Evolutionary conservation across 2,329 filamentous ascomycete genomes (phyloP), one percentile per base, ranked within the genome.

Genomic region (Cercospora sojina): DNA sequence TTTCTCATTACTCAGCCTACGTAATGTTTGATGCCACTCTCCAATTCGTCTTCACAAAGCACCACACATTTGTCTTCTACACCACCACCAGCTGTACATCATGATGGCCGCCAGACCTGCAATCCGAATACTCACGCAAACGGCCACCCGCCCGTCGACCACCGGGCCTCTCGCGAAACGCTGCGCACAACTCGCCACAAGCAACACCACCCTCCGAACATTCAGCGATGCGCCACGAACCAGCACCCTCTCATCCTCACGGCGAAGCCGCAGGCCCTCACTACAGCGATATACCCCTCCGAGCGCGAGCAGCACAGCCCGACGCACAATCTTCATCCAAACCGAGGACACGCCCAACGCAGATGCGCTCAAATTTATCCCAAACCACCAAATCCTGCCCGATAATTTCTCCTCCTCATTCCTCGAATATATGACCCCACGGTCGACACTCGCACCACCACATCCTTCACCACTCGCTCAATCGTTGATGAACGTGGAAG

Each of bases 311-410:
- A 61, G 70, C 20, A 72, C 74, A 65, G 70, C 74, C 16, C 69
- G 70, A 59, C 89, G 94, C 70, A 93, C 88, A 25, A 96, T 99
- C 79, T 99, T 98, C 83, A 99, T 99, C 76, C 95, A 99, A 81
- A 98, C 94, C 5, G 94, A 98, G 77, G 87, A 86, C 71, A 99
- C 95, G 1, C 95, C 95, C 27, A 99, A 99, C 80, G 85, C 88
- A n/a, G 93, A 98, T 82, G 93, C 87, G 77, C 78, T 98, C 75
- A 99, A 99, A 82, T 99, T 99, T 81, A 86, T 96, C 43, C 95
- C 95, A 1, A 97, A 97, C 80, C 89, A 92, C 79, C 87, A 87
- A 43, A 88, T 99, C 60, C 86, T 99, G 1, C 94, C 95, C 23
- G 84, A 90, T 71, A 83, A 83, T 61, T 83, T 97, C 69, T 81